These are phyloP conservation scores for Penicillium steckii DNA, from an alignment of 495 filamentous ascomycete genomes.

Conservation along the genomic window DNA sequence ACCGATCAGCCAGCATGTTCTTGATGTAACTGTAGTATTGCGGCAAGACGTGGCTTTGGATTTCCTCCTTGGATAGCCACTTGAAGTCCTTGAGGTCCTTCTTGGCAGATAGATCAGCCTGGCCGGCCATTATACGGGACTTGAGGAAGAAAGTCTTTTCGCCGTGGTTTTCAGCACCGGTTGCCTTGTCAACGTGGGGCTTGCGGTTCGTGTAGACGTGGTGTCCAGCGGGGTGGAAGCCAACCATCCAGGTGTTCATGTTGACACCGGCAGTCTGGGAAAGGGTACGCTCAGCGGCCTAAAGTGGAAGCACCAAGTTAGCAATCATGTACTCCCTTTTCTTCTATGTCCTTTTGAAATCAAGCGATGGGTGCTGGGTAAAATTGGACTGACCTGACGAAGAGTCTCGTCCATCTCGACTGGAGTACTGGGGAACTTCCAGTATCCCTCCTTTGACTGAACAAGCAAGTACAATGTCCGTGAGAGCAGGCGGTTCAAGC, in stretches of 20 bases:
- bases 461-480: slow-evolving; percentile 86
- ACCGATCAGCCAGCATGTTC: slow-evolving; percentile 79
- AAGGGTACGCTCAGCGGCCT: slow-evolving; percentile 83
- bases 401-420: slow-evolving; percentile 71
- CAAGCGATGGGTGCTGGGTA: neutral
- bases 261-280: slow-evolving; percentile 77
- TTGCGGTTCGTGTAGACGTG: slow-evolving; percentile 49
- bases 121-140: slow-evolving; percentile 92
- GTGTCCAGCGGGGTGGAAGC: slow-evolving; percentile 85
- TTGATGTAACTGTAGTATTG: slow-evolving; percentile 72
- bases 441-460: slow-evolving; percentile 60
- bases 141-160: slow-evolving; percentile 96
- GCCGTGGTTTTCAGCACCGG: slow-evolving; percentile 40
- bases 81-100: slow-evolving; percentile 77
- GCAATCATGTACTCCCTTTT: no score
- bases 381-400: slow-evolving; percentile 64
- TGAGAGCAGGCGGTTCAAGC: slow-evolving; percentile 73
- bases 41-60: slow-evolving; percentile 57
- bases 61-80: slow-evolving; percentile 90
- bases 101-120: slow-evolving; percentile 76
- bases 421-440: slow-evolving; percentile 74
- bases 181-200: slow-evolving; percentile 38
- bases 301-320: slow-evolving; percentile 7
- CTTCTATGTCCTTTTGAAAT: neutral
- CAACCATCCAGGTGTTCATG: slow-evolving; percentile 99